Percentiles rank a stretch among this genome's conserved stretches.
Evolutionary conservation across 345 rosid species (phyloP).

Genomic region (Dipteronia dyeriana): DNA sequence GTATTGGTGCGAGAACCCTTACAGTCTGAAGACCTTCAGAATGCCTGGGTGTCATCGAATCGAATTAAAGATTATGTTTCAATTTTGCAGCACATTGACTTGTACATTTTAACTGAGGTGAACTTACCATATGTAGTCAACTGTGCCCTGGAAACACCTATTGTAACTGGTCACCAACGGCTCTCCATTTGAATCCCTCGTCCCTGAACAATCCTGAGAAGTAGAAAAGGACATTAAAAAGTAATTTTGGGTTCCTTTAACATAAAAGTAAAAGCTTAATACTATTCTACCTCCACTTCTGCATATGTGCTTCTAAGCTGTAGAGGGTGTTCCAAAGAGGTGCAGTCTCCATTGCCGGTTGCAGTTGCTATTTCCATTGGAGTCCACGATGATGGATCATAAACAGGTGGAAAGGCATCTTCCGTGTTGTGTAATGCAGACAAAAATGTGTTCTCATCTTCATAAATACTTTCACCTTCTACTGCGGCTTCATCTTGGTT

Average conservation of each 20-base stretch:
- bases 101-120: not conserved
- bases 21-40: conserved; percentile 86
- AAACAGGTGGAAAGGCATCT: conserved; percentile 28
- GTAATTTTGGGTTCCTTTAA: no score
- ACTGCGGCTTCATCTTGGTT: conserved; percentile 33
- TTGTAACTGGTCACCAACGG: conserved; percentile 88
- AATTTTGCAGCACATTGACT: not conserved
- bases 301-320: conserved; percentile 81
- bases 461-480: conserved; percentile 39
- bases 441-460: conserved; percentile 53
- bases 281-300: conserved; percentile 67
- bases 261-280: conserved; percentile 1
- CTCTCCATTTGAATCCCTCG: conserved; percentile 78
- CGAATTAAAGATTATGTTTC: not conserved
- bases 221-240: conserved; percentile 7
- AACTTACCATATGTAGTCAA: conserved; percentile 87
- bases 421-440: conserved; percentile 45
- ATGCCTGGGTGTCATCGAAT: conserved; percentile 51
- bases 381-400: conserved; percentile 79
- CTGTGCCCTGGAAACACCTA: conserved; percentile 89
- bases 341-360: conserved; percentile 63
- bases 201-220: conserved; percentile 61
- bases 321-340: conserved; percentile 61
- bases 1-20: conserved; percentile 87
- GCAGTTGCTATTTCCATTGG: conserved; percentile 83